Evolutionary conservation across 225 moss, liverwort and hornwort genomes (phyloP), one percentile per base, ranked within the genome.

Genomic region (Ulota crispa): DNA sequence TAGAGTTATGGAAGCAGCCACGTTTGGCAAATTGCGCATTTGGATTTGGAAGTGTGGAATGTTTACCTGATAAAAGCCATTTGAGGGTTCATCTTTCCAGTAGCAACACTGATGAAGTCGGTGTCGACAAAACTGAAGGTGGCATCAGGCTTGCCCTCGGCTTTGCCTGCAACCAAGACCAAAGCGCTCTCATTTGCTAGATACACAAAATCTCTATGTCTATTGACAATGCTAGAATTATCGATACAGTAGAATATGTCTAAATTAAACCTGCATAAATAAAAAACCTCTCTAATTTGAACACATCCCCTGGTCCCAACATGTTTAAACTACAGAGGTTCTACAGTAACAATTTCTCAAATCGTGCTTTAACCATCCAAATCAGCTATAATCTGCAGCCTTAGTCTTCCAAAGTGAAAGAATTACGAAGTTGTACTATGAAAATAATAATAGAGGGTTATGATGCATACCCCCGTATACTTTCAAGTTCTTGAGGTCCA

Each of bases 11-110:
- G 20, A 34, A 32, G 18, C 6, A 18, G 2, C 18, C 18, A 16
- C 6, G 4, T 16, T 19, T 20, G 66, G 66, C 11, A 36, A 64
- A 3, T 64, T 32, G 24, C 9, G 18, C 19, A 64, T 1, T 31
- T 6, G 45, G 14, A 64, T 1, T 31, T 6, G 45, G 14, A 32
- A 19, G 32, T n/a, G 37, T 13, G 43, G 30, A 41, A n/a, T n/a
- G n/a, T n/a, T 56, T 78, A 93, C 96, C 93, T 95, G 89, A 99
- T 92, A 75, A 99, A 99, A 70, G 96, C 99, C 92, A 94, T 92
- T 82, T 99, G 94, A 52, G 96, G 93, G 78, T 94, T 94, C 70
- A 83, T 45, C 84, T 92, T 92, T 53, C 99, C 99, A 19, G 86
- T 72, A 43, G 96, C 88, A 72, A 96, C 91, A 69, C 86, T 78